These are phyloP conservation scores for Adansonia digitata DNA, from an alignment of 345 rosid species.

Conservation along the genomic window DNA sequence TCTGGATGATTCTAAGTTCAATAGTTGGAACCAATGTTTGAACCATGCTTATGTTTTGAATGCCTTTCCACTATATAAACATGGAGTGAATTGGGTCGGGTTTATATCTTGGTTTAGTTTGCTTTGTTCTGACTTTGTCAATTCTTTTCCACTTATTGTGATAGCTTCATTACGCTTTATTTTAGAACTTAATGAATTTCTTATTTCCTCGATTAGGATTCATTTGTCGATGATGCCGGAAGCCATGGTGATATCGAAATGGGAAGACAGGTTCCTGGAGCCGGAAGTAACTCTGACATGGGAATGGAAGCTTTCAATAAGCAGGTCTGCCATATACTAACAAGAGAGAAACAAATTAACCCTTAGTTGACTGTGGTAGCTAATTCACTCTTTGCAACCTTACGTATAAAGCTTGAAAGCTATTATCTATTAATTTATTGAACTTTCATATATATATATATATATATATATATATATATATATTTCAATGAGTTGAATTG, in stretches of 20 bases:
- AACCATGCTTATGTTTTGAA: background rate
- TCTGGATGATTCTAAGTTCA: background rate
- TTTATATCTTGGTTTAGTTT: background rate
- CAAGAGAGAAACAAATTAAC: background rate
- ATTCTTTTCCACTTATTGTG: background rate
- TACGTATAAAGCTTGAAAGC: background rate
- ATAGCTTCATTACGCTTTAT: background rate
- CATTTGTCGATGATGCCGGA: constrained; percentile 37
- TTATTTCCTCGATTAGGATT: constrained; percentile 35
- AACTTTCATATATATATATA: background rate
- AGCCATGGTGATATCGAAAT: constrained; percentile 51
- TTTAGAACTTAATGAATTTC: background rate
- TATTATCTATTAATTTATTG: background rate
- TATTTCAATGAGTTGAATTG: background rate
- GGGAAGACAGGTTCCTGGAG: constrained; percentile 38
- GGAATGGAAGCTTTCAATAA: constrained; percentile 65
- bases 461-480: no score
- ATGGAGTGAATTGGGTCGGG: background rate
- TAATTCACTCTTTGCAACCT: background rate
- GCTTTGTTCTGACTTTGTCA: background rate
- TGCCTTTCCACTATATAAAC: background rate
- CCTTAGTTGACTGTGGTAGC: background rate
- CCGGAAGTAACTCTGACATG: constrained; percentile 44
- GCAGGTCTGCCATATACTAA: constrained; percentile 35
- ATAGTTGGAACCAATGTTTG: background rate